phyloP scores from a whole-genome alignment of 352 stramenopile genomes.

The Globisporangium splendens region DNA sequence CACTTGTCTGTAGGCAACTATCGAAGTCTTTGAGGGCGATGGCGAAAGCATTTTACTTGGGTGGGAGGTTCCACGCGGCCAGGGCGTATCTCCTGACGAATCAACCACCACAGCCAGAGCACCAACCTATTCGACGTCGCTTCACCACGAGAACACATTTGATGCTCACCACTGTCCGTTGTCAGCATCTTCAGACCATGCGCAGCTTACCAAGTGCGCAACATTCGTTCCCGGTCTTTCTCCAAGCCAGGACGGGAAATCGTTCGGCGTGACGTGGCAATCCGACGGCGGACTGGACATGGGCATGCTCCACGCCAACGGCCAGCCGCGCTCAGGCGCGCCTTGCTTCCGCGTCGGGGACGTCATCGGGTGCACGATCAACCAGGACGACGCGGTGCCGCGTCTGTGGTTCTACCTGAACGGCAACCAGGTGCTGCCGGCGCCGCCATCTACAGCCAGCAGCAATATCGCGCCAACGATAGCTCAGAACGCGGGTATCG shows the following conservation, averaged over 20 bases:
- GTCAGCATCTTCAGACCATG: background rate
- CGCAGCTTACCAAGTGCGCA: background rate
- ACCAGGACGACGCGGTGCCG: constrained; percentile 65
- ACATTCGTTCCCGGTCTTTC: constrained; percentile 59
- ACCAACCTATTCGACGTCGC: background rate
- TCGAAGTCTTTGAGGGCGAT: constrained; percentile 53
- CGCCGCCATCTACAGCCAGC: constrained; percentile 2
- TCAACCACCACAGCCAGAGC: background rate
- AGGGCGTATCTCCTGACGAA: background rate
- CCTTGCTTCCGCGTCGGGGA: constrained; percentile 65
- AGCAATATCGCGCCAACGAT: constrained; percentile 1
- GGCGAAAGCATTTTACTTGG: constrained; percentile 73
- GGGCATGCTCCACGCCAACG: constrained; percentile 70
- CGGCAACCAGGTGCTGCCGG: constrained; percentile 44
- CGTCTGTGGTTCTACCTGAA: constrained; percentile 77
- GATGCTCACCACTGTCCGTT: background rate
- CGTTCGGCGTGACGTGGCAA: constrained; percentile 74
- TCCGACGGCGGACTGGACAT: constrained; percentile 71
- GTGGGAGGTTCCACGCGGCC: constrained; percentile 61
- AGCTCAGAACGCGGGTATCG: constrained; percentile 21
- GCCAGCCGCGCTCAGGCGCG: constrained; percentile 57
- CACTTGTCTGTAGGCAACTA: constrained; percentile 14
- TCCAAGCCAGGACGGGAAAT: constrained; percentile 42
- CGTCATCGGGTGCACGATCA: constrained; percentile 70
- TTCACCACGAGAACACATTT: too few species aligned